phyloP scores from a whole-genome alignment of 257 asterid genomes.

The Catharanthus roseus region DNA sequence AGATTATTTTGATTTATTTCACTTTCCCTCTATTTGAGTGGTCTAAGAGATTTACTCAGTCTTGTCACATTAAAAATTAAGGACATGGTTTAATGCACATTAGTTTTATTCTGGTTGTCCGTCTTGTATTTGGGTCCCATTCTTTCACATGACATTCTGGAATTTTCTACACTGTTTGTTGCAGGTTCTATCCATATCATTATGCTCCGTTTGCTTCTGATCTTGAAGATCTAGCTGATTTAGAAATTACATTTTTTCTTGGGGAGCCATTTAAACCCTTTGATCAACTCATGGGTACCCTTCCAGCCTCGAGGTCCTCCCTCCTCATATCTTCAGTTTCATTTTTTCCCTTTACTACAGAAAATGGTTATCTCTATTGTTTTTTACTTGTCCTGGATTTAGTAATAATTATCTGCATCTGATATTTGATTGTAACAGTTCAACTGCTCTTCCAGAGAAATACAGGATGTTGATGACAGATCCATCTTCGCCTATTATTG shows the following conservation, averaged over 20 bases:
- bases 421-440: slow-evolving; percentile 36
- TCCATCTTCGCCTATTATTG: slow-evolving; percentile 72
- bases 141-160: slow-evolving; percentile 6
- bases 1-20: not conserved
- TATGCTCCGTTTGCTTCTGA: slow-evolving; percentile 99
- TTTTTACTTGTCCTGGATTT: not conserved
- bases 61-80: not conserved
- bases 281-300: slow-evolving; percentile 95
- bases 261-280: slow-evolving; percentile 95
- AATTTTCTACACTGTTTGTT: slow-evolving; percentile 16
- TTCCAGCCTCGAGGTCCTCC: slow-evolving; percentile 91
- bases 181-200: slow-evolving; percentile 96
- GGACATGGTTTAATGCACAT: not conserved
- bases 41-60: not conserved
- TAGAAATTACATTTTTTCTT: slow-evolving; percentile 78
- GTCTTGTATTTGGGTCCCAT: not conserved
- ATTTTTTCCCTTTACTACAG: not conserved
- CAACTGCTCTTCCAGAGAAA: slow-evolving; percentile 75
- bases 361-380: not conserved
- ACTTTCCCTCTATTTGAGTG: not conserved
- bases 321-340: slow-evolving; percentile 10
- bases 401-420: not conserved
- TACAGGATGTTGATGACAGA: slow-evolving; percentile 84
- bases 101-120: not conserved
- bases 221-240: slow-evolving; percentile 66